Percentiles rank a stretch among this genome's conserved stretches.
These are phyloP conservation scores for Gentiana straminea DNA, from an alignment of 257 asterid genomes.

Conservation along the genomic window DNA sequence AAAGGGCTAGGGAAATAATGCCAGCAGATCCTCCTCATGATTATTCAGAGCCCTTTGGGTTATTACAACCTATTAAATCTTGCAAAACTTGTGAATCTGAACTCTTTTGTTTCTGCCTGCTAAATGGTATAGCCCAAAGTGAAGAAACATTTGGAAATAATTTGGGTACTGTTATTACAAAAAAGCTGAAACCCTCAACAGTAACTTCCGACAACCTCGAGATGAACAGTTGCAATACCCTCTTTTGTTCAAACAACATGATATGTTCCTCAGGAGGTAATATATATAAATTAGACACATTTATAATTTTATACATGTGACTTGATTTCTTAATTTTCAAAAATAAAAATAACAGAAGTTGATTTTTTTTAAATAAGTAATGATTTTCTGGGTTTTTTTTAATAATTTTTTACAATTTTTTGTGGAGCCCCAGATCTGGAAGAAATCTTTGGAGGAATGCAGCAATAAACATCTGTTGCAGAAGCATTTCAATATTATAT, in stretches of 20 bases:
- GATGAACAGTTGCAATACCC: slow-evolving; percentile 10
- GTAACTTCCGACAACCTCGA: no score
- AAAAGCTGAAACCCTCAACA: slow-evolving; percentile 23
- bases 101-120: slow-evolving; percentile 6
- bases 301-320: background rate
- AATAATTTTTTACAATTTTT: no score
- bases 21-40: slow-evolving; percentile 40
- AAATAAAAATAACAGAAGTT: no score
- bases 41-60: no score
- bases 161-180: slow-evolving; percentile 17
- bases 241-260: slow-evolving; percentile 34
- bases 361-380: no score
- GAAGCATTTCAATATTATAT: no score
- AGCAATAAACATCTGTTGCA: slow-evolving; percentile 2
- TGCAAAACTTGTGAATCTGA: slow-evolving; percentile 10
- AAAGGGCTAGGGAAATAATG: slow-evolving; percentile 82
- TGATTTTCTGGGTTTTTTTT: background rate
- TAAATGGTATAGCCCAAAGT: background rate
- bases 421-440: slow-evolving; percentile 5
- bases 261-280: slow-evolving; percentile 41
- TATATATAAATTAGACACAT: background rate
- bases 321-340: background rate
- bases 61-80: slow-evolving; percentile 4
- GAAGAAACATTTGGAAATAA: slow-evolving; percentile 25
- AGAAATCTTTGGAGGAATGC: slow-evolving; percentile 5